Evolutionary conservation across 176 grass and related monocot genomes (phyloP).

Genomic region (Chrysopogon serrulatus): DNA sequence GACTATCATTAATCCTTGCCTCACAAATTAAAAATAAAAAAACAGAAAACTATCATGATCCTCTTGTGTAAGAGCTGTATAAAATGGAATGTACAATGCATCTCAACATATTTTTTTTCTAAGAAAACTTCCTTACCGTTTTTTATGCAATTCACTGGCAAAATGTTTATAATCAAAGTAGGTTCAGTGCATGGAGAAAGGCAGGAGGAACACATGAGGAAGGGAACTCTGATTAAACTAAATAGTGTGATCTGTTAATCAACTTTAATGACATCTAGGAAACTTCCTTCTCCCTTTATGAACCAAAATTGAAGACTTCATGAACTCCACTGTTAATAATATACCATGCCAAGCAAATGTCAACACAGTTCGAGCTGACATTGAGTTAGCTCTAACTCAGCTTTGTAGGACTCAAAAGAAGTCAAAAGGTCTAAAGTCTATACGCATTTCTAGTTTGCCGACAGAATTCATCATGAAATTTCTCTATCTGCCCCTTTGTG

Average conservation of each 20-base stretch:
- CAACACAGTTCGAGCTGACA: constrained; percentile 36
- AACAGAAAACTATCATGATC: neutral
- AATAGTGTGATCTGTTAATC: neutral
- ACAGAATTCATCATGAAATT: constrained; percentile 14
- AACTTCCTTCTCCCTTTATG: constrained; percentile 18
- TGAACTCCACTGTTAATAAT: neutral
- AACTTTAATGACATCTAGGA: constrained; percentile 3
- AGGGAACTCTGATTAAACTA: neutral
- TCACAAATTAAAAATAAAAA: neutral
- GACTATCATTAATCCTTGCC: neutral
- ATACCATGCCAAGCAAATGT: constrained; percentile 32
- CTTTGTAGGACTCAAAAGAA: neutral
- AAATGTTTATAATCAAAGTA: neutral
- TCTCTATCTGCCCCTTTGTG: neutral
- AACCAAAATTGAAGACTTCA: neutral
- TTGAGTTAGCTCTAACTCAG: constrained; percentile 27
- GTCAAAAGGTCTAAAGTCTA: constrained; percentile 24
- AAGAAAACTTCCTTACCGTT: constrained; percentile 3
- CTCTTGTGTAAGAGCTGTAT: constrained; percentile 22
- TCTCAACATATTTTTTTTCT: constrained; percentile 14
- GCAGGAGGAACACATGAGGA: constrained; percentile 30
- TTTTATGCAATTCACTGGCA: constrained; percentile 9
- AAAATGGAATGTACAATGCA: constrained; percentile 19
- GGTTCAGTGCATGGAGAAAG: constrained; percentile 30
- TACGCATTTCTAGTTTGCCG: constrained; percentile 19